Percentiles rank a stretch among this genome's conserved stretches.
phyloP scores from a whole-genome alignment of 2,329 filamentous ascomycete species.

The Verticillium dahliae region DNA sequence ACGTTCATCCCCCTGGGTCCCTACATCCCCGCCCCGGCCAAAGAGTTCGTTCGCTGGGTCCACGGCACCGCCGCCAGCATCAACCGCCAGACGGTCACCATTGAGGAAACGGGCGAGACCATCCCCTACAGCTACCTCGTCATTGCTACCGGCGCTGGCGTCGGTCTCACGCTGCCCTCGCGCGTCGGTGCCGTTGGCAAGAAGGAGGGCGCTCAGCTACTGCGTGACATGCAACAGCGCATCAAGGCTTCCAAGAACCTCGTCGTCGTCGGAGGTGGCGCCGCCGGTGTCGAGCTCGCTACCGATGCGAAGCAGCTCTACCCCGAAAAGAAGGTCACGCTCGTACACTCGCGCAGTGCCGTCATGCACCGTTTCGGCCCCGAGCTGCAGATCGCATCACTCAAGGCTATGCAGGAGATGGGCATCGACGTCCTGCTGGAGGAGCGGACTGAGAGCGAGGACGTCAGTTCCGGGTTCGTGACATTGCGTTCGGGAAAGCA shows the following conservation, averaged over 20 bases:
- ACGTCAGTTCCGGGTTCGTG: slow-evolving; percentile 28
- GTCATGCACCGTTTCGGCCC: slow-evolving; percentile 47
- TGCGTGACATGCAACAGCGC: slow-evolving; percentile 37
- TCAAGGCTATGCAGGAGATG: slow-evolving; percentile 35
- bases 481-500: slow-evolving; percentile 36
- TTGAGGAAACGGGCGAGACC: slow-evolving; percentile 32
- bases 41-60: slow-evolving; percentile 30
- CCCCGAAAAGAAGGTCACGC: slow-evolving; percentile 46
- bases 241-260: slow-evolving; percentile 35
- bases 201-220: slow-evolving; percentile 29
- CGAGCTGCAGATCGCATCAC: slow-evolving; percentile 29
- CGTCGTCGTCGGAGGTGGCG: slow-evolving; percentile 51
- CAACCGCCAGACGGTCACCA: slow-evolving; percentile 25
- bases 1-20: slow-evolving; percentile 54
- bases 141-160: slow-evolving; percentile 49
- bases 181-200: slow-evolving; percentile 37
- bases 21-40: slow-evolving; percentile 25
- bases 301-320: slow-evolving; percentile 51
- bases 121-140: slow-evolving; percentile 49
- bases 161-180: slow-evolving; percentile 37
- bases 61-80: slow-evolving; percentile 33
- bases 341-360: slow-evolving; percentile 49
- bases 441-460: slow-evolving; percentile 34
- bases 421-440: slow-evolving; percentile 44
- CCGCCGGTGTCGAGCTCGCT: slow-evolving; percentile 55